Conservation (phyloP, 148 eudicot genomes). For the Drosera capensis region DNA sequence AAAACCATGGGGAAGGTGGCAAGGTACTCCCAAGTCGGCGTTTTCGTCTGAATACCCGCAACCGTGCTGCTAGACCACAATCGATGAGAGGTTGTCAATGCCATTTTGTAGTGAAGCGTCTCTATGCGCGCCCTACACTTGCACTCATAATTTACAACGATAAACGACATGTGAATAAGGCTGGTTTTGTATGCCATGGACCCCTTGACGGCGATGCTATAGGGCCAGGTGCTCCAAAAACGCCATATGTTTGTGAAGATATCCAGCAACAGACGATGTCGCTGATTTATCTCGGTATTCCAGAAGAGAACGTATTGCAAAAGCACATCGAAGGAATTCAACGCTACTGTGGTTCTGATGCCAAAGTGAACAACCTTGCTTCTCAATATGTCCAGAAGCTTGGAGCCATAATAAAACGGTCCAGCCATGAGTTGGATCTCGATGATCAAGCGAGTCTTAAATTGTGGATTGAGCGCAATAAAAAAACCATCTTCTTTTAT, state of each 20-base stretch:
- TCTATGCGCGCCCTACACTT: constrained; percentile 72
- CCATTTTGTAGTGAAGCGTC: constrained; percentile 87
- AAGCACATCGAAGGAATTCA: constrained; percentile 88
- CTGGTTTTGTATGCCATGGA: constrained; percentile 91
- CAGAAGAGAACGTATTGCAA: constrained; percentile 84
- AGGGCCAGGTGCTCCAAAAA: constrained; percentile 84
- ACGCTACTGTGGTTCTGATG: constrained; percentile 72
- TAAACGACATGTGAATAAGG: constrained; percentile 75
- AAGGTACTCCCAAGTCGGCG: background rate
- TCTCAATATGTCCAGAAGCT: constrained; percentile 92
- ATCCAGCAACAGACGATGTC: constrained; percentile 98
- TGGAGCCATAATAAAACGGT: constrained; percentile 78
- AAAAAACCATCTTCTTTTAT: constrained; percentile 64
- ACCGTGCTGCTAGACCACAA: constrained; percentile 96
- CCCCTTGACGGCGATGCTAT: constrained; percentile 96
- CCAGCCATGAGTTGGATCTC: constrained; percentile 85
- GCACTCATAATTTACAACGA: constrained; percentile 67
- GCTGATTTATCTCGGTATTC: constrained; percentile 89
- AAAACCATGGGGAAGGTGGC: constrained; percentile 97
- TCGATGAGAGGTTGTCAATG: constrained; percentile 97
- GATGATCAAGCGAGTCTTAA: constrained; percentile 85
- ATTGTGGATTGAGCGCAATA: constrained; percentile 83
- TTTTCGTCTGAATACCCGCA: constrained; percentile 65
- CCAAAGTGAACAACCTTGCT: constrained; percentile 53
- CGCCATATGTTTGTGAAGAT: constrained; percentile 74